Base-by-base conservation (phyloP, 805 yeast species). In the Starmerella bacillaris region DNA sequence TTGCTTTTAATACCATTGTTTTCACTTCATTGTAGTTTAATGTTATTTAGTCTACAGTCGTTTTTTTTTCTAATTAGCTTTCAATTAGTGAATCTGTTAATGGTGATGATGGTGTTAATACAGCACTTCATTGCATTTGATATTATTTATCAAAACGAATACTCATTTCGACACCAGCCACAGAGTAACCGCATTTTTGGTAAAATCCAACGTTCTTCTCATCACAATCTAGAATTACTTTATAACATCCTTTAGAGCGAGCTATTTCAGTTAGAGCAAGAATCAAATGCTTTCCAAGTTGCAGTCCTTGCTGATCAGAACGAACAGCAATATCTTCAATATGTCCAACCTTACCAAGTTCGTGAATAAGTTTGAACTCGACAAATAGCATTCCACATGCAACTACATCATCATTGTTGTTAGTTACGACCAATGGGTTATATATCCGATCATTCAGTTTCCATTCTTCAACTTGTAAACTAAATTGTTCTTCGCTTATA, bases 281-380 rank as follows among this genome's bases (percentile, higher is more conserved):
- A 44, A 86, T 78, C 56, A 86, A 53, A 14, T 64, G 57, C 45
- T 64, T 60, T 0, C 98, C 98, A 31, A 86, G 59, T 46, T 70
- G 70, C 51, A 75, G 73, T 5, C 98, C 98, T 51, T 84, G 95
- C 51, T 78, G 78, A 15, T 64, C 58, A 21, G 54, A 51, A 15
- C 72, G 64, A 3, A 86, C 92, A 1, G 95, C 76, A 41, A 86
- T 86, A 53, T 86, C 98, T 51, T 86, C 98, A 43, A 86, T 77
- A 58, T 86, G 96, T 2, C 96, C 96, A 4, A 80, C 92, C 35
- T 65, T 56, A 0, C 93, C 92, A 53, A 89, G 72, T 27, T 61
- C 69, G 56, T 86, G 98, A 42, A 89, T 82, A 42, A 58, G 51
- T 55, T 86, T 86, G 33, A 65, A 66, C 54, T 86, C 98, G 5